Base-by-base conservation (phyloP, 1,284 basidiomycete species). In the Athelia psychrophila region DNA sequence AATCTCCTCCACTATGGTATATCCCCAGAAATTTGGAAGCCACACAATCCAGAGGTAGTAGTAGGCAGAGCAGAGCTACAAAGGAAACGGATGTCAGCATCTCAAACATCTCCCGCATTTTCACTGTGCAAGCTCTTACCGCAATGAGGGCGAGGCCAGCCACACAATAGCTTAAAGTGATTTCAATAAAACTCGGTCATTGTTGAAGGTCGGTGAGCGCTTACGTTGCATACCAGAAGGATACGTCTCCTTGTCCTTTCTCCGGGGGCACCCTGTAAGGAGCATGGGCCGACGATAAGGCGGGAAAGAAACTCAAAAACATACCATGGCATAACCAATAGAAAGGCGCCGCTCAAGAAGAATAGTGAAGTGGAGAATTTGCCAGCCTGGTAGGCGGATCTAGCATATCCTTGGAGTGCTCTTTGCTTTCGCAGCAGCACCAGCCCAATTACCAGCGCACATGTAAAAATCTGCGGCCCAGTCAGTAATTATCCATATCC, bases 321-420 rank as follows among this genome's bases (percentile, higher is more conserved):
- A 16, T 73, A 68, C 75, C 75, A 79, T 4, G 78, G 77, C 57
- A 79, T 71, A 47, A 76, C 62, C 36, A 80, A 67, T 13, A 80
- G 60, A 58, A 74, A 76, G 15, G 76, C 59, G 16, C 66, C 64
- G 54, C 72, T 60, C 0, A 67, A 49, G 44, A 78, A 65, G 18
- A 69, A 62, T 52, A 80, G 60, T 18, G 73, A 71, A 4, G 58
- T 53, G 49, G 73, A 71, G 6, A 22, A 5, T 6, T n/a, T 42
- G 70, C 74, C 76, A 5, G 71, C 69, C 35, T 65, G 64, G 61
- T 70, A 79, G 54, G 71, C 68, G 4, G 64, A 56, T 2, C 55
- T 62, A 2, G 69, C 66, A 9, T 74, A 62, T 9, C 70, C 69
- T 45, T 69, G 64, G n/a, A 51, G 58, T 9, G 51, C 50, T 16